Evolutionary conservation across 306 rosid genomes (phyloP).

Genomic region (Castanea sativa): DNA sequence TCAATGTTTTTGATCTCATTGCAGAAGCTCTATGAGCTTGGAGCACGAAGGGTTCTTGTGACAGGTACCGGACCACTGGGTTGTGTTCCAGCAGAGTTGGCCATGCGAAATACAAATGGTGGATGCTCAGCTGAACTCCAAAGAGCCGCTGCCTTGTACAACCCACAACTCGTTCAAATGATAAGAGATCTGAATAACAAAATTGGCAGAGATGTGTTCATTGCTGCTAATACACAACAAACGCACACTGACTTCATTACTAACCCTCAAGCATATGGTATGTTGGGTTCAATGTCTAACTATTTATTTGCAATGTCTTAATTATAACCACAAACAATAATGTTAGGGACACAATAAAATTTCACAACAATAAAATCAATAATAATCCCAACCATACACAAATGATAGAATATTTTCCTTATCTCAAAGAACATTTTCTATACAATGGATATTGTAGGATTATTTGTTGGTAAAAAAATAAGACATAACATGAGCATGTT

Average conservation of each 20-base stretch:
- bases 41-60: conserved; percentile 68
- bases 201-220: conserved; percentile 49
- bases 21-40: conserved; percentile 53
- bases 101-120: conserved; percentile 49
- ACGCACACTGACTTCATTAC: conserved; percentile 52
- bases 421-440: not conserved
- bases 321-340: too few species aligned
- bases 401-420: too few species aligned
- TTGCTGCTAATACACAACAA: conserved; percentile 46
- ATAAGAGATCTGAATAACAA: conserved; percentile 46
- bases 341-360: too few species aligned
- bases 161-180: conserved; percentile 66
- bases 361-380: too few species aligned
- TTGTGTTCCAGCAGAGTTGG: conserved; percentile 76
- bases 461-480: not conserved
- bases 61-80: conserved; percentile 79
- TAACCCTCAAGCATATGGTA: conserved; percentile 64
- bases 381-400: too few species aligned
- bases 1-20: not conserved
- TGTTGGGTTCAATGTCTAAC: not conserved
- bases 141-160: conserved; percentile 58
- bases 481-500: not conserved
- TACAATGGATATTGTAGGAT: not conserved
- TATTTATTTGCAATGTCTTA: not conserved
- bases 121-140: conserved; percentile 62